phyloP scores from a whole-genome alignment of 2,329 filamentous ascomycete species.

The Colletotrichum trifolii region DNA sequence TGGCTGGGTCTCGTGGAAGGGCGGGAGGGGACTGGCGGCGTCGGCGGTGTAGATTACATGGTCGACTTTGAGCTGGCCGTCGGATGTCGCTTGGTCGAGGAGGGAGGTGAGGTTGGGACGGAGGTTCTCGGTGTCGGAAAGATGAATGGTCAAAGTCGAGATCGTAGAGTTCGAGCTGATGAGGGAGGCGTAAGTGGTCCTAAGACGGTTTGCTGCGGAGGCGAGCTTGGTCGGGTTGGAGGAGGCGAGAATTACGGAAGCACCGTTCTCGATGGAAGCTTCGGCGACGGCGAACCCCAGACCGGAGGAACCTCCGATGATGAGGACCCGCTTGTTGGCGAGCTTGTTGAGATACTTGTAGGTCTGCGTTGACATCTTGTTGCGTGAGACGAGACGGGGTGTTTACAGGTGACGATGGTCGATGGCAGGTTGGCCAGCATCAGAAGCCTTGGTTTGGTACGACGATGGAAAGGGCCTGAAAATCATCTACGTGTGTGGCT shows the following conservation, averaged over 20 bases:
- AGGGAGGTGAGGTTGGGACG: not conserved
- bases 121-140: slow-evolving; percentile 12
- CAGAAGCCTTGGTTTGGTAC: too few relatives aligned
- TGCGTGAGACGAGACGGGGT: not conserved
- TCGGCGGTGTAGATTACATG: slow-evolving; percentile 30
- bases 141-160: slow-evolving; percentile 12
- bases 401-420: not conserved
- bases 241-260: slow-evolving; percentile 9
- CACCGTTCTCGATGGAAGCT: slow-evolving; percentile 4
- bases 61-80: not conserved
- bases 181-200: not conserved
- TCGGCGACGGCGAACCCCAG: slow-evolving; percentile 22
- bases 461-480: too few relatives aligned
- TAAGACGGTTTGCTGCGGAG: slow-evolving; percentile 10
- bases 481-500: too few relatives aligned
- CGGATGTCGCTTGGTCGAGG: not conserved
- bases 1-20: not conserved
- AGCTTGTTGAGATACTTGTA: slow-evolving; percentile 19
- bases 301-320: slow-evolving; percentile 24
- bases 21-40: not conserved
- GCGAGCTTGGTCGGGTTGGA: slow-evolving; percentile 16
- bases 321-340: slow-evolving; percentile 1
- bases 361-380: not conserved
- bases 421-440: too few relatives aligned
- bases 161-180: not conserved